Evolutionary conservation across 805 yeast species (phyloP), one percentile per base, ranked within the genome.

Genomic region (Candida corydali): DNA sequence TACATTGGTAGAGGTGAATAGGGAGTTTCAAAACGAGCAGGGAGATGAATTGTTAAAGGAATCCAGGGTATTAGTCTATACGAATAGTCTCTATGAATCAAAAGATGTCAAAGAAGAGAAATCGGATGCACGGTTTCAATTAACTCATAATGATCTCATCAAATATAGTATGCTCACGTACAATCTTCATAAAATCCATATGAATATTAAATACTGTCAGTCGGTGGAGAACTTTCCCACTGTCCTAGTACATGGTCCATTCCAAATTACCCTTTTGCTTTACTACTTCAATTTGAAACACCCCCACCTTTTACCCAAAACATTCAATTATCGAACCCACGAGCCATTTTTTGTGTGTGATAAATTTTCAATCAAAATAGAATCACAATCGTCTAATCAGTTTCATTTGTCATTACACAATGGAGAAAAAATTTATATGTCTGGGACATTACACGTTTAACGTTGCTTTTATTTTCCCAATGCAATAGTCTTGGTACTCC

Each of bases 171-270:
- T 86, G 9, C 55, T 93, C 36, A 80, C 93, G 1, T 80, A 80
- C 61, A 91, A 91, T 54, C 70, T 94, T 3, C 98, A 91, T 58
- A 71, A 73, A 40, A 86, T 91, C 26, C 98, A 91, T 59, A 80
- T 78, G 55, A 85, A 86, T 51, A 54, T 57, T 5, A 44, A 45
- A 1, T 86, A 85, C 53, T 70, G 86, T 6, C 46, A 37, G 3
- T n/a, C 32, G 14, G 38, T 48, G 2, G 98, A 91, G 50, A 68
- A 74, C 1, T 75, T 86, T 34, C 79, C 81, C 0, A 64, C 67
- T 24, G 55, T 80, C 0, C 60, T 91, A 1, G 80, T 82, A 0
- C 95, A 86, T 30, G 98, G 96, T 0, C 96, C 97, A 0, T 65
- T 89, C 36, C 63, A 84, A 40, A 72, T 84, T 1, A 78, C 82